Base-by-base conservation (phyloP, 768 basidiomycete species). In the Pleurotus cornucopiae region DNA sequence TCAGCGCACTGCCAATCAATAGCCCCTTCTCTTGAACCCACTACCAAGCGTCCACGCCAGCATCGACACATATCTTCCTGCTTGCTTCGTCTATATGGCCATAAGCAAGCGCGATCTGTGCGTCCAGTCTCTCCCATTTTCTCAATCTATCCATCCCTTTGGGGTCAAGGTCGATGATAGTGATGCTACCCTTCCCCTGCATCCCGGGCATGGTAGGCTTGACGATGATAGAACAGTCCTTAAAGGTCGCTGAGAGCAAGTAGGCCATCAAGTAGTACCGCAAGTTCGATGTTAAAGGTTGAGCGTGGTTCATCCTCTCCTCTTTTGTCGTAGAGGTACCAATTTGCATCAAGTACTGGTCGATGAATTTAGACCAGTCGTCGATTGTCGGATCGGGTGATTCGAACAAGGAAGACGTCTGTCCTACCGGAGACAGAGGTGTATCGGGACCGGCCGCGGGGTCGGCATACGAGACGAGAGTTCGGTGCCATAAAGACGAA, bases 161-260 rank as follows among this genome's bases (percentile, higher is more conserved):
- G 55, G 84, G 76, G 69, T 95, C 96, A 47, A 97, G 72, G 68
- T 98, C 96, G 62, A 98, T 91, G 37, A 94, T 73, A 26, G 81
- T 85, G 23, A 90, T 77, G 14, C 71, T 70, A 11, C 68, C 59
- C 38, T 62, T 56, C 23, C 60, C 60, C 7, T 59, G 58, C 6
- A 57, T 48, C 12, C 54, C 34, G 4, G 57, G 21, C 30, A 55
- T 49, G n/a, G 57, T 63, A 16, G 63, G 58, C 57, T 71, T 69
- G 54, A 73, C 57, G 58, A 80, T 69, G 46, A 74, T 64, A 20
- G 95, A 97, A 71, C 96, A 99, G 69, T 99, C 96, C 68, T 99
- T 99, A 79, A 99, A 94, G 5, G 91, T 90, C 21, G 92, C 92
- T 4, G 93, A 93, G 51, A 98, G 85, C 18, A 94, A 73, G 68